Conservation (phyloP, 768 basidiomycete genomes). For the Trametes maxima region DNA sequence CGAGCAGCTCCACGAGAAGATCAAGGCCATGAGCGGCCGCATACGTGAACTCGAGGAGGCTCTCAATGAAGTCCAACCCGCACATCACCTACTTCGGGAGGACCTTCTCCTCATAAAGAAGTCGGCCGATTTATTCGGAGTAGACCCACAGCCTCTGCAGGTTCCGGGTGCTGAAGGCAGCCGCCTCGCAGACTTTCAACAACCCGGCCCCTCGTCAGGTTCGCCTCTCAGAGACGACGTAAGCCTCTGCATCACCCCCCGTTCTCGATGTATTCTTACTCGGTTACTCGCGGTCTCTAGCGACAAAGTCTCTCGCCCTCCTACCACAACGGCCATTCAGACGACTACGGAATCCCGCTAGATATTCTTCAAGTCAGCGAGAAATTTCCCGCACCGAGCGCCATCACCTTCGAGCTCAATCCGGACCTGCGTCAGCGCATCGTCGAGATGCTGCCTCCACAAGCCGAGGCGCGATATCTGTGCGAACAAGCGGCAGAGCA, state of each 20-base stretch:
- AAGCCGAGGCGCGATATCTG: constrained; percentile 57
- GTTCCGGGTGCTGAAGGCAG: constrained; percentile 6
- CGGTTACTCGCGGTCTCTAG: constrained; percentile 26
- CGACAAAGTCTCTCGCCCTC: constrained; percentile 47
- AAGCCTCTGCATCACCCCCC: not conserved
- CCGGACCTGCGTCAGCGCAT: constrained; percentile 65
- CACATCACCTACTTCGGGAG: constrained; percentile 56
- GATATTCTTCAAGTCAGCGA: constrained; percentile 63
- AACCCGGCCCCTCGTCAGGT: constrained; percentile 9
- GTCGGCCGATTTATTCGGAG: constrained; percentile 57
- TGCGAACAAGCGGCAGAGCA: constrained; percentile 67
- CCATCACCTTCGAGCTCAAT: constrained; percentile 45
- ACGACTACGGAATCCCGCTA: constrained; percentile 27
- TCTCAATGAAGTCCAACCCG: constrained; percentile 51
- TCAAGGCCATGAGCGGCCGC: constrained; percentile 58
- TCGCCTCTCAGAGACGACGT: constrained; percentile 29
- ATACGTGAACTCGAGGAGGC: constrained; percentile 70
- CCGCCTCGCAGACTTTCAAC: constrained; percentile 17
- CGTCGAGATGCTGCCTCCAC: constrained; percentile 61
- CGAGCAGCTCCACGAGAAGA: constrained; percentile 70
- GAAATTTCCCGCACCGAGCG: constrained; percentile 72
- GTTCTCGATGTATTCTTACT: constrained; percentile 3
- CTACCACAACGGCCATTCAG: constrained; percentile 18
- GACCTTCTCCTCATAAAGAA: constrained; percentile 62
- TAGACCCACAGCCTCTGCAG: constrained; percentile 25